Base-by-base conservation (phyloP, 148 eudicot species). In the Amaranthus cruentus region DNA sequence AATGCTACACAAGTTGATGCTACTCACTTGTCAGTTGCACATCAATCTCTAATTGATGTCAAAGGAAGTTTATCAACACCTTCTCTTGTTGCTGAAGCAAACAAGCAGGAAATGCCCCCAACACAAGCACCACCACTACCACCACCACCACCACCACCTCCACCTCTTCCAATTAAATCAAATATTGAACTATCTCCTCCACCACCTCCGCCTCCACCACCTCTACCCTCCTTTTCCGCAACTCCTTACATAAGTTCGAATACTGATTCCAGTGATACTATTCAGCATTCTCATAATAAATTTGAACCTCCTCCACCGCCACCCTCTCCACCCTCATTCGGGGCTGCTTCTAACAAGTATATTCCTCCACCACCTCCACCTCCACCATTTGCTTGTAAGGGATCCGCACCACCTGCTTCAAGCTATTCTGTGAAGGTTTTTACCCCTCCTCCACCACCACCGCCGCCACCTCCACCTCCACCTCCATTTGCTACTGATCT, bases 291-390 rank as follows among this genome's bases (percentile, higher is more conserved):
- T 6, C 2, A n/a, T 51, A 49, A 72, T 60, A 8, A 58, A 38
- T 58, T 58, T 58, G 62, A n/a, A 58, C 13, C 58, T 10, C 54
- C 69, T 48, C 69, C 43, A 43, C 74, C 79, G 50, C 79, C 76
- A n/a, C 72, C 73, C 4, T 67, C 73, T 43, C 78, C 78, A 14
- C 71, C 75, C 52, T 68, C 78, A 10, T 76, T 72, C 10, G 74
- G 57, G 65, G 62, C 8, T 52, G 64, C 67, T 65, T 74, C 68
- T 13, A 60, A 70, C 55, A 71, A 83, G 11, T 77, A 83, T 54
- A 71, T 80, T 55, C 81, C 93, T 47, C 84, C 90, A n/a, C 92
- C 87, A 14, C 87, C 88, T 59, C 85, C 83, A 43, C 83, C 82
- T 57, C 87, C 91, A 28, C 75, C 38, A 70, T 7, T 15, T 48